Conservation (phyloP, 371 early-diverging fungal species). For the Rhizopus delemar region DNA sequence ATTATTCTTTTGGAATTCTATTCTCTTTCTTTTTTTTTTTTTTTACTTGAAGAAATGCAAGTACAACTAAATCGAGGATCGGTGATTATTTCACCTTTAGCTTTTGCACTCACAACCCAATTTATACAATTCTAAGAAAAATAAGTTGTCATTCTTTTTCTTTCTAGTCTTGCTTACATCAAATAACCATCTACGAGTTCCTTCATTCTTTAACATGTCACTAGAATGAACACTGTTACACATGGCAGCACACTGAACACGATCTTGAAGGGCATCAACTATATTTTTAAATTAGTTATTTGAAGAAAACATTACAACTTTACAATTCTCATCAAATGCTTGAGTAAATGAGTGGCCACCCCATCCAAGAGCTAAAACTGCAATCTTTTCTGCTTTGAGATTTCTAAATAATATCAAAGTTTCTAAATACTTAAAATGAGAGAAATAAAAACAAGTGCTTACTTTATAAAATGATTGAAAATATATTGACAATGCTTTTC, state of each 20-base stretch:
- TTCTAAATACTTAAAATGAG: too few species aligned
- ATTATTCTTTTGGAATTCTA: too few species aligned
- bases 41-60: conserved; percentile 37
- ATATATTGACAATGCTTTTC: conserved; percentile 46
- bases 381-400: conserved; percentile 31
- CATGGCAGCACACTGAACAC: conserved; percentile 35
- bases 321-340: conserved; percentile 41
- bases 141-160: neutral
- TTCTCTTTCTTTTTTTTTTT: neutral
- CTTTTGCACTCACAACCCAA: conserved; percentile 28
- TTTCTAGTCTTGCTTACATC: conserved; percentile 25
- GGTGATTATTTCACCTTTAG: conserved; percentile 26
- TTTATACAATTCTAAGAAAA: conserved; percentile 31
- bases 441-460: conserved; percentile 4
- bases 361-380: conserved; percentile 42
- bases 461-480: conserved; percentile 42
- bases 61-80: conserved; percentile 44
- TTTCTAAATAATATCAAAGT: conserved; percentile 12
- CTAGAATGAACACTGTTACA: conserved; percentile 37
- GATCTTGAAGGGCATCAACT: conserved; percentile 41
- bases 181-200: conserved; percentile 37
- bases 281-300: neutral
- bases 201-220: conserved; percentile 28
- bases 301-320: neutral
- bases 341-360: conserved; percentile 38